phyloP scores from a whole-genome alignment of 1,139 yeast species.

The Saccharomycopsis crataegensis region DNA sequence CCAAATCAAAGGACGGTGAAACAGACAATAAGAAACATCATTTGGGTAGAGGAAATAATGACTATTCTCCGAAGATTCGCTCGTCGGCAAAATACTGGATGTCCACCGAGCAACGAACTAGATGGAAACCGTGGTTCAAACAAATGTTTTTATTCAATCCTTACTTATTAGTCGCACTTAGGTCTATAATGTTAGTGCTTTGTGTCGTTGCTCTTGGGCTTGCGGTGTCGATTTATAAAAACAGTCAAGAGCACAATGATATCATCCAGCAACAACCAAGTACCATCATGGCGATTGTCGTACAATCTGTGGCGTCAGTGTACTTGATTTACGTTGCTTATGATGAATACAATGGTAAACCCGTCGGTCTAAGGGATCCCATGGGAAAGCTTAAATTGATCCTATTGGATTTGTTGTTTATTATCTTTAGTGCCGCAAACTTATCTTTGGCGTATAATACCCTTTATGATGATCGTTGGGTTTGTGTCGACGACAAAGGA shows the following conservation, averaged over 20 bases:
- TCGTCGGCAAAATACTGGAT: slow-evolving; percentile 63
- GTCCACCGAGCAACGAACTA: slow-evolving; percentile 54
- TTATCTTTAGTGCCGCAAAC: slow-evolving; percentile 90
- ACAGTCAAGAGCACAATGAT: slow-evolving; percentile 38
- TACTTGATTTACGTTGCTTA: slow-evolving; percentile 77
- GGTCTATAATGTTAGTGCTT: slow-evolving; percentile 59
- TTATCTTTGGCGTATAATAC: slow-evolving; percentile 80
- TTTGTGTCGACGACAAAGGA: slow-evolving; percentile 39
- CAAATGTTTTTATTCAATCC: slow-evolving; percentile 67
- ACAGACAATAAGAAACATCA: neutral
- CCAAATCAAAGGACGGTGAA: slow-evolving; percentile 1
- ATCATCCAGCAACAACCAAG: slow-evolving; percentile 74
- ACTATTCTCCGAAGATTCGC: slow-evolving; percentile 32
- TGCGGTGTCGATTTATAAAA: slow-evolving; percentile 55
- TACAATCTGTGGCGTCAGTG: slow-evolving; percentile 69
- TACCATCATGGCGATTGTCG: slow-evolving; percentile 86
- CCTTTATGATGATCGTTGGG: slow-evolving; percentile 76
- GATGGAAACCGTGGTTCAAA: slow-evolving; percentile 55
- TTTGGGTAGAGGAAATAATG: slow-evolving; percentile 21
- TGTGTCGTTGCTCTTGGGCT: slow-evolving; percentile 59
- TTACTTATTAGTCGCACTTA: slow-evolving; percentile 67
- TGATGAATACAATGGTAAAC: slow-evolving; percentile 89
- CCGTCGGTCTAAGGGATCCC: slow-evolving; percentile 82
- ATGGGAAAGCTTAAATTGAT: slow-evolving; percentile 70
- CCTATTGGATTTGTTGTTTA: slow-evolving; percentile 74